Conservation (phyloP, 305 asterid genomes). For the Caryopteris hybrid region DNA sequence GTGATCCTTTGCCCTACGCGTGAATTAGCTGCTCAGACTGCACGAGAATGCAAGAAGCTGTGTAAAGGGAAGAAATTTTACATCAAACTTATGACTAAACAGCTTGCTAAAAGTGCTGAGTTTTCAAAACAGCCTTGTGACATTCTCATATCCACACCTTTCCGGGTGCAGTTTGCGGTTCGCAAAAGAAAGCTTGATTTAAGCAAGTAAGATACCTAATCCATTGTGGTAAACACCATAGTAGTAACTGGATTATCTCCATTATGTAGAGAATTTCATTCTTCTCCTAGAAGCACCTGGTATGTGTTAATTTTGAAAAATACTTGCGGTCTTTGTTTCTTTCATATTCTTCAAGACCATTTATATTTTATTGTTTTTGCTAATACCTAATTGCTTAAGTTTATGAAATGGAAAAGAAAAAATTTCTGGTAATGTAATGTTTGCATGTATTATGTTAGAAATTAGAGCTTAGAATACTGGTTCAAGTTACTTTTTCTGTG, state of each 20-base stretch:
- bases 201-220: constrained; percentile 59
- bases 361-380: not conserved
- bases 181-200: constrained; percentile 83
- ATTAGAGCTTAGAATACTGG: not conserved
- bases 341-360: too few relatives aligned
- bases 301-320: not conserved
- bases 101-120: constrained; percentile 73
- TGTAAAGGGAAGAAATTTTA: constrained; percentile 72
- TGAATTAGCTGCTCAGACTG: constrained; percentile 95
- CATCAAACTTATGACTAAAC: constrained; percentile 86
- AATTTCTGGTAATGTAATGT: not conserved
- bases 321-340: not conserved
- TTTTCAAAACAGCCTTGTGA: constrained; percentile 85
- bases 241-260: not conserved
- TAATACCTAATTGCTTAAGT: not conserved
- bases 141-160: constrained; percentile 87
- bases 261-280: not conserved
- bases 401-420: not conserved
- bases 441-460: not conserved
- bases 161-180: constrained; percentile 62
- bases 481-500: not conserved
- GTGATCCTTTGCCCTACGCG: constrained; percentile 92
- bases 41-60: constrained; percentile 89
- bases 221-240: not conserved
- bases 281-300: constrained; percentile 3